phyloP scores from a whole-genome alignment of 495 filamentous ascomycete genomes.

The Aspergillus homomorphus region DNA sequence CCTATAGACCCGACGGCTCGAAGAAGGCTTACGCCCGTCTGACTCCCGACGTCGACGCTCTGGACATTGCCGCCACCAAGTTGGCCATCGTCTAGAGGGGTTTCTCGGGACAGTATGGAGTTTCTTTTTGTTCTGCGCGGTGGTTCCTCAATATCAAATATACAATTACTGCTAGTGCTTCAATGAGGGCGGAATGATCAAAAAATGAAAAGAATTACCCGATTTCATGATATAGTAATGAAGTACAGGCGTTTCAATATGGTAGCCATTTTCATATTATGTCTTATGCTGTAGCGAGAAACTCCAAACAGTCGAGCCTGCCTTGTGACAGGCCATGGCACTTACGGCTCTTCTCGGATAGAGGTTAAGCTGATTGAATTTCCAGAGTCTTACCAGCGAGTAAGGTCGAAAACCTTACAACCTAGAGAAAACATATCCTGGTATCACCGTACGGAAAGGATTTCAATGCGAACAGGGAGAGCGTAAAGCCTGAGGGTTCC shows the following conservation, averaged over 20 bases:
- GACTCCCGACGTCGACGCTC: constrained; percentile 93
- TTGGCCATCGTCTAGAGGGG: constrained; percentile 84
- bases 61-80: constrained; percentile 99
- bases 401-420: too few species aligned
- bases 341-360: too few species aligned
- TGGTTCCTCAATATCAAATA: constrained; percentile 45
- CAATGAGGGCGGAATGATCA: constrained; percentile 46
- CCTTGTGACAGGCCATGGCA: too few species aligned
- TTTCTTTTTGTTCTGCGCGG: constrained; percentile 39
- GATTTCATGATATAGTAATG: constrained; percentile 21
- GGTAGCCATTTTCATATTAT: background rate
- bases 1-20: constrained; percentile 77
- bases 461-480: too few species aligned
- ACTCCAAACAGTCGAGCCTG: too few species aligned
- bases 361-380: too few species aligned
- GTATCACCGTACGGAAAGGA: too few species aligned
- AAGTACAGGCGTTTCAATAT: background rate
- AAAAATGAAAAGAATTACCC: constrained; percentile 34
- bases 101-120: constrained; percentile 43
- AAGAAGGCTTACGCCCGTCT: constrained; percentile 99
- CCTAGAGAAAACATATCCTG: too few species aligned
- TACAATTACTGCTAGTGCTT: constrained; percentile 34
- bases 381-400: too few species aligned
- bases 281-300: background rate
- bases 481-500: too few species aligned